A percentile compares a stretch with the other conserved stretches of the same genome.
phyloP scores from a whole-genome alignment of 1,139 yeast genomes.

The Candida smagusa region DNA sequence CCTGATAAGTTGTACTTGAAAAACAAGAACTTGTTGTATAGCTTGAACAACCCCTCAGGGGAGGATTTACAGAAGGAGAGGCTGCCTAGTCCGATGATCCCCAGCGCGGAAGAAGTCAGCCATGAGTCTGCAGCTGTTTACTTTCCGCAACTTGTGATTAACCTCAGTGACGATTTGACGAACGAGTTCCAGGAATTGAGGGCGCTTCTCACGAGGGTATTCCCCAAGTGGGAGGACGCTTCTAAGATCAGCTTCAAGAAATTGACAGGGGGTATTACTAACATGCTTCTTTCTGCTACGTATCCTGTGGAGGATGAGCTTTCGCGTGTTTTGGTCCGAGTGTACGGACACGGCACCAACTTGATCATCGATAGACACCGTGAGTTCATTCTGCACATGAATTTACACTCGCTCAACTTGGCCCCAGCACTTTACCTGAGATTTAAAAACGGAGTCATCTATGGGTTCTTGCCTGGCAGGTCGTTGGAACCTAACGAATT shows the following conservation, averaged over 20 bases:
- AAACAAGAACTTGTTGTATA: slow-evolving; percentile 38
- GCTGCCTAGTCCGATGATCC: slow-evolving; percentile 13
- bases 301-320: slow-evolving; percentile 22
- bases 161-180: slow-evolving; percentile 29
- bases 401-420: slow-evolving; percentile 55
- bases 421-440: slow-evolving; percentile 72
- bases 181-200: slow-evolving; percentile 32
- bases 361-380: slow-evolving; percentile 73
- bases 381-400: slow-evolving; percentile 70
- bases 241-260: slow-evolving; percentile 28
- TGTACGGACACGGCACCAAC: slow-evolving; percentile 75
- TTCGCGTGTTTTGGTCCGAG: slow-evolving; percentile 54
- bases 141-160: slow-evolving; percentile 36
- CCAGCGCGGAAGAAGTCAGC: neutral
- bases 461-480: slow-evolving; percentile 67
- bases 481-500: slow-evolving; percentile 59
- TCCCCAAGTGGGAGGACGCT: slow-evolving; percentile 31
- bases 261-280: slow-evolving; percentile 79
- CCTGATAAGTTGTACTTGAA: slow-evolving; percentile 28
- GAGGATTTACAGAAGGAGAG: slow-evolving; percentile 4
- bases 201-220: slow-evolving; percentile 30
- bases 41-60: slow-evolving; percentile 40
- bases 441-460: slow-evolving; percentile 71
- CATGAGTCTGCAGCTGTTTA: slow-evolving; percentile 24
- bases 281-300: slow-evolving; percentile 59